Percentiles rank a stretch among this genome's conserved stretches.
These are phyloP conservation scores for Dactylellina haptotyla DNA, from an alignment of 2,329 filamentous ascomycete genomes.

Conservation along the genomic window DNA sequence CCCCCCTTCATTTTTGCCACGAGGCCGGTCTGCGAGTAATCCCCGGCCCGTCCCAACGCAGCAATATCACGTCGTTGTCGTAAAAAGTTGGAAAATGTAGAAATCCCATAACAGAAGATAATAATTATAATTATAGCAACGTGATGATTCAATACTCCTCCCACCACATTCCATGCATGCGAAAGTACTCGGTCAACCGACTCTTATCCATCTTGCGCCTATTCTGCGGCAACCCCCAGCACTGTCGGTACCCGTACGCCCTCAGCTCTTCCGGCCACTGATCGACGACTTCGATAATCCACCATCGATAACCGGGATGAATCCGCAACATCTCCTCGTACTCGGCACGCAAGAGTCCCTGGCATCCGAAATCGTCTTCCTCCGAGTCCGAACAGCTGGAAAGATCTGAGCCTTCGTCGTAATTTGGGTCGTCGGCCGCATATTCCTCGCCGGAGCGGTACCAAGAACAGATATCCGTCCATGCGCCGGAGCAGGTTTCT, in stretches of 20 bases:
- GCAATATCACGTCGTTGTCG: not conserved
- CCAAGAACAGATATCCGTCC: conserved; percentile 17
- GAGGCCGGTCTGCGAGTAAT: conserved; percentile 18
- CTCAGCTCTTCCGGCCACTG: conserved; percentile 32
- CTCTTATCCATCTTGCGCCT: not conserved
- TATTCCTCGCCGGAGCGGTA: not conserved
- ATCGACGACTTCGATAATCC: conserved; percentile 53
- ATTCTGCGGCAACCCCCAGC: not conserved
- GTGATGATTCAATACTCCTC: no score
- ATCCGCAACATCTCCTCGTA: conserved; percentile 61
- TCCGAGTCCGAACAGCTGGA: conserved; percentile 10
- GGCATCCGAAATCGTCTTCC: conserved; percentile 60
- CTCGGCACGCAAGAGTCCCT: conserved; percentile 61
- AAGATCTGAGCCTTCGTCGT: not conserved
- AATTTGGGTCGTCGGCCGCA: not conserved
- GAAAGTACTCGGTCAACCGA: not conserved
- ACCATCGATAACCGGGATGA: conserved; percentile 61
- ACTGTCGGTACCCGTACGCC: conserved; percentile 21
- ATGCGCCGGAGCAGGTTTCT: not conserved
- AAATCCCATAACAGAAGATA: no score
- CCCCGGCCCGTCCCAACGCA: not conserved
- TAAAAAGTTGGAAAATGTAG: not conserved
- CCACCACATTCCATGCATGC: not conserved
- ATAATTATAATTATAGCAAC: no score
- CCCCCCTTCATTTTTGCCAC: not conserved